Percentiles rank a stretch among this genome's conserved stretches.
phyloP scores from a whole-genome alignment of 1,284 basidiomycete species.

The Fomes fomentarius region DNA sequence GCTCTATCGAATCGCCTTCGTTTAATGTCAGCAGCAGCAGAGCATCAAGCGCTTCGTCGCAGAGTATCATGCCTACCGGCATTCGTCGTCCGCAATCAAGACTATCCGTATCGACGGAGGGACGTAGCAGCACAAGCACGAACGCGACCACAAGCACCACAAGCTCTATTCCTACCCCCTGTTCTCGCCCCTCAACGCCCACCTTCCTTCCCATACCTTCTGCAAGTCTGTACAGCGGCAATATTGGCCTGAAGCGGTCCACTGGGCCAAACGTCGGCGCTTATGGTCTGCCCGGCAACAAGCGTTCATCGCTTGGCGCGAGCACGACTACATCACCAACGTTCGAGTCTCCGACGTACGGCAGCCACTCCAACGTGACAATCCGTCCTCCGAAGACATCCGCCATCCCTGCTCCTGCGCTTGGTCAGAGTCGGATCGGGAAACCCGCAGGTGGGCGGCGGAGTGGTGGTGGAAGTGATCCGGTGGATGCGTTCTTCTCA shows the following conservation, averaged over 20 bases:
- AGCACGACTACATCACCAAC: slow-evolving; percentile 30
- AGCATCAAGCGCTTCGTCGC: slow-evolving; percentile 37
- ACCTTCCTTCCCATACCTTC: slow-evolving; percentile 73
- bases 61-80: slow-evolving; percentile 45
- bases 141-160: slow-evolving; percentile 46
- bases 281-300: slow-evolving; percentile 41
- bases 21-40: slow-evolving; percentile 36
- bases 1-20: slow-evolving; percentile 40
- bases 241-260: slow-evolving; percentile 58
- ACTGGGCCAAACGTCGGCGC: slow-evolving; percentile 48
- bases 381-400: slow-evolving; percentile 49
- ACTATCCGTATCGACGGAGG: slow-evolving; percentile 52
- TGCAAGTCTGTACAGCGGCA: slow-evolving; percentile 46
- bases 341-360: slow-evolving; percentile 26
- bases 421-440: slow-evolving; percentile 68
- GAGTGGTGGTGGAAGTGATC: slow-evolving; percentile 43
- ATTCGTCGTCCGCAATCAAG: slow-evolving; percentile 69
- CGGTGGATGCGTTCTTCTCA: slow-evolving; percentile 21
- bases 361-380: slow-evolving; percentile 51
- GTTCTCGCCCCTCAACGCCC: slow-evolving; percentile 73
- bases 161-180: slow-evolving; percentile 65
- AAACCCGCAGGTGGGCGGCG: slow-evolving; percentile 52
- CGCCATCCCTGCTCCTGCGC: slow-evolving; percentile 39
- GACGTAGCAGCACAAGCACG: slow-evolving; percentile 52
- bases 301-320: slow-evolving; percentile 60